Percentiles rank a stretch among this genome's conserved stretches.
phyloP scores from a whole-genome alignment of 176 grass and related monocot genomes.

The Ampelocalamus luodianensis region DNA sequence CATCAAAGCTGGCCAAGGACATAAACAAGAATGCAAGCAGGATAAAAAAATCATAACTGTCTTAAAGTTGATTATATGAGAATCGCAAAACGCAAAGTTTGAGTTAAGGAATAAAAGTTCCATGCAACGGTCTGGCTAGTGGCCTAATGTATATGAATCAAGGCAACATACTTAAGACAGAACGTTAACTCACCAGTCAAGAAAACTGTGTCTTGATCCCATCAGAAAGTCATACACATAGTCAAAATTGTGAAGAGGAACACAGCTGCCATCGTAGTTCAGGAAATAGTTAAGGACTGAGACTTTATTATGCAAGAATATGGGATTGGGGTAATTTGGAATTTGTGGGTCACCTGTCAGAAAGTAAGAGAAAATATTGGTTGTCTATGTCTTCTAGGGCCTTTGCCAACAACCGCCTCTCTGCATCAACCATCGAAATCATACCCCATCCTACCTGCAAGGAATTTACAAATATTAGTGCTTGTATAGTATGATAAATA shows the following conservation, averaged over 20 bases:
- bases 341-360: constrained; percentile 60
- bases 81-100: neutral
- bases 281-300: neutral
- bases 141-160: constrained; percentile 19
- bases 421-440: constrained; percentile 92
- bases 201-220: constrained; percentile 71
- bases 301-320: constrained; percentile 11
- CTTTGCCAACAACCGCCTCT: constrained; percentile 82
- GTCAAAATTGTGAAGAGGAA: constrained; percentile 90
- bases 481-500: neutral
- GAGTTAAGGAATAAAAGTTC: neutral
- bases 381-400: constrained; percentile 85
- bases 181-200: constrained; percentile 66
- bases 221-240: constrained; percentile 86
- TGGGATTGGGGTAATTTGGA: neutral
- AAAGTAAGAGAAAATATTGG: constrained; percentile 90
- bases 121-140: neutral
- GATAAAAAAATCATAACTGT: neutral
- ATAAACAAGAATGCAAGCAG: constrained; percentile 41
- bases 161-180: constrained; percentile 2
- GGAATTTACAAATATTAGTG: neutral
- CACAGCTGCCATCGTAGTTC: constrained; percentile 60
- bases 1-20: constrained; percentile 61
- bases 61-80: neutral
- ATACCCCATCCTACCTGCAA: constrained; percentile 78